phyloP scores from a whole-genome alignment of 768 basidiomycete species.

The Tylopilus plumbeoviolaceoides region DNA sequence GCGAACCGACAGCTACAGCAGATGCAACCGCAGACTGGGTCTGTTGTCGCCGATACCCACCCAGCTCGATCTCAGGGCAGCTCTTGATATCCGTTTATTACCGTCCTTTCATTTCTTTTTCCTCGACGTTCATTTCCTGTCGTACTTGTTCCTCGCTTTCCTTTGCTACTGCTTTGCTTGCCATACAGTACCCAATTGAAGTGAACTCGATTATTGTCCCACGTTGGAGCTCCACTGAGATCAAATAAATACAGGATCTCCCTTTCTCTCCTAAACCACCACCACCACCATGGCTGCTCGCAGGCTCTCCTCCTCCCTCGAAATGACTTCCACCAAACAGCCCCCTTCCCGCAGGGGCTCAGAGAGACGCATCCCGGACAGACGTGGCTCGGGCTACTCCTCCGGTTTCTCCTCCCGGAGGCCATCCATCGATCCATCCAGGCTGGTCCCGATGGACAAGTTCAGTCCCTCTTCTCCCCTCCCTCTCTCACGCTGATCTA shows the following conservation, averaged over 20 bases:
- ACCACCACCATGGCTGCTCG: conserved; percentile 23
- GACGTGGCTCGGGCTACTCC: conserved; percentile 45
- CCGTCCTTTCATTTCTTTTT: conserved; percentile 17
- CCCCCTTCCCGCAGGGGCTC: conserved; percentile 42
- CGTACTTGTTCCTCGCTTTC: conserved; percentile 12
- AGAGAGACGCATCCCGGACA: conserved; percentile 41
- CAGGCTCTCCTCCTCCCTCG: conserved; percentile 25
- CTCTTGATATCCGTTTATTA: conserved; percentile 28
- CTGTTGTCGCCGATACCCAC: conserved; percentile 11
- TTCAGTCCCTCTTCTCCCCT: conserved; percentile 28
- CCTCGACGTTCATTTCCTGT: conserved; percentile 20
- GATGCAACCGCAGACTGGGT: conserved; percentile 8
- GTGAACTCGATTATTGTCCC: conserved; percentile 1
- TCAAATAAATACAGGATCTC: conserved; percentile 12
- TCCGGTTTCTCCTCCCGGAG: conserved; percentile 53
- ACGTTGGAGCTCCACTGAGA: conserved; percentile 4
- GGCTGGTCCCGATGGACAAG: conserved; percentile 80
- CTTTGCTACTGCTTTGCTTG: background rate
- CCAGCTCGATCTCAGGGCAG: conserved; percentile 17
- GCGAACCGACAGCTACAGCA: conserved; percentile 34
- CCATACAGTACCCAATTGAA: conserved; percentile 6
- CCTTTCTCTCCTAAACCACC: background rate
- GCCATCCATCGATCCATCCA: conserved; percentile 72
- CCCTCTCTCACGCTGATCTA: conserved; percentile 2
- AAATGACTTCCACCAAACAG: conserved; percentile 30